Percentiles rank a stretch among this genome's conserved stretches.
These are phyloP conservation scores for Bocquillonia castaneifolia DNA, from an alignment of 441 rosid species.

Conservation along the genomic window DNA sequence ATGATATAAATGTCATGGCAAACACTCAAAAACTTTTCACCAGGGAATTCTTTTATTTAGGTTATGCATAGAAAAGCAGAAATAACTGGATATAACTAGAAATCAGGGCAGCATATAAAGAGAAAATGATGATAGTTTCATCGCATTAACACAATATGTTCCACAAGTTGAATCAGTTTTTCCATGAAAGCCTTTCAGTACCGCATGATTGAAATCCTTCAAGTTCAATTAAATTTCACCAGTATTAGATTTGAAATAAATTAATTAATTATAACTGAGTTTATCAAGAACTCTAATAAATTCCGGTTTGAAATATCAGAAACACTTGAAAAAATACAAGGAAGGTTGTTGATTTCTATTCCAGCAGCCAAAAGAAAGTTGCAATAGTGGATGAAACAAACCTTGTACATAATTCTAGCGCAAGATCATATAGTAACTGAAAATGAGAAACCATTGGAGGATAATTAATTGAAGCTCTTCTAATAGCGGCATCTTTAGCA, in stretches of 20 bases:
- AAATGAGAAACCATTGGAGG: conserved; percentile 99
- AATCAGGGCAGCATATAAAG: neutral
- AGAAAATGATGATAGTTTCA: neutral
- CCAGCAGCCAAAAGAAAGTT: conserved; percentile 16
- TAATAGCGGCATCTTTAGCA: conserved; percentile 92
- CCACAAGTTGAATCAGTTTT: neutral
- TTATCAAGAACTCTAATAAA: neutral
- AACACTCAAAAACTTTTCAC: neutral
- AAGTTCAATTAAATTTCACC: conserved; percentile 5
- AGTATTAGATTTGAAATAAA: neutral
- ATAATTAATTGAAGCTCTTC: conserved; percentile 93
- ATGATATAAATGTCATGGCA: neutral
- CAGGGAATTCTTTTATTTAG: neutral
- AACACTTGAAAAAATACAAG: conserved; percentile 9
- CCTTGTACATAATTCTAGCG: conserved; percentile 76
- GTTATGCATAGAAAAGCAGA: neutral
- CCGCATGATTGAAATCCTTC: neutral
- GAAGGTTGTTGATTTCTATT: conserved; percentile 1
- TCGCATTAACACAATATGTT: neutral
- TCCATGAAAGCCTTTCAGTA: neutral
- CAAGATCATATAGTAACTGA: conserved; percentile 95
- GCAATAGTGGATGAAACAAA: conserved; percentile 25
- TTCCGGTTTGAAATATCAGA: conserved; percentile 5
- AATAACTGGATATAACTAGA: neutral
- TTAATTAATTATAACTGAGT: neutral